Evolutionary conservation across 2,329 filamentous ascomycete genomes (phyloP).

Genomic region (Didymella segeticola): DNA sequence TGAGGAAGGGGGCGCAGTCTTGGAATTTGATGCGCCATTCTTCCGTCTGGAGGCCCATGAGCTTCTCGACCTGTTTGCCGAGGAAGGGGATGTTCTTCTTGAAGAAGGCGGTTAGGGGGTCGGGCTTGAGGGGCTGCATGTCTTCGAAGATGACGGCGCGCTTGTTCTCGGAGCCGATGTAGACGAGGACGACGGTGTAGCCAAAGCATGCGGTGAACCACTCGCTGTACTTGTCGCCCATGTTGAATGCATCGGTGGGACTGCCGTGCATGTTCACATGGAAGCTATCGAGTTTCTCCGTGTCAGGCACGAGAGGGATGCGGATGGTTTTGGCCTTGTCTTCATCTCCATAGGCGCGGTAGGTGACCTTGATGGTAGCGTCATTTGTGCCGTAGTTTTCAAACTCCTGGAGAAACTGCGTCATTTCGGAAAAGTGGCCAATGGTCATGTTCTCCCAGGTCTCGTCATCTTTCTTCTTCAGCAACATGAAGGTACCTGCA

Average conservation of each 20-base stretch:
- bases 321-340: slow-evolving; percentile 38
- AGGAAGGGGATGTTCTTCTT: slow-evolving; percentile 24
- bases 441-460: slow-evolving; percentile 53
- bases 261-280: slow-evolving; percentile 55
- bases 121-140: slow-evolving; percentile 27
- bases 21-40: slow-evolving; percentile 66
- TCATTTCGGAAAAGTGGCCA: slow-evolving; percentile 49
- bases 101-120: slow-evolving; percentile 24
- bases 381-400: slow-evolving; percentile 33
- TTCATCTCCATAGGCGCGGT: slow-evolving; percentile 43
- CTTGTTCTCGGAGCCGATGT: slow-evolving; percentile 50
- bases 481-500: slow-evolving; percentile 48
- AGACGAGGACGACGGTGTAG: slow-evolving; percentile 52
- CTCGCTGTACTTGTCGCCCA: slow-evolving; percentile 50
- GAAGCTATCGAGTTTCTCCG: slow-evolving; percentile 42
- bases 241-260: slow-evolving; percentile 52
- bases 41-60: slow-evolving; percentile 45
- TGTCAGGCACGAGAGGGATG: slow-evolving; percentile 52
- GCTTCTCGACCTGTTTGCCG: slow-evolving; percentile 11
- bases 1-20: slow-evolving; percentile 76
- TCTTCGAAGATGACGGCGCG: slow-evolving; percentile 51
- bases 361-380: slow-evolving; percentile 49
- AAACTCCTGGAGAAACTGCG: slow-evolving; percentile 51
- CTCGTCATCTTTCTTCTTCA: slow-evolving; percentile 47
- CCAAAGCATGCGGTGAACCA: slow-evolving; percentile 56